Evolutionary conservation across 768 basidiomycete genomes (phyloP).

Genomic region (Pleurotus ostreatus): DNA sequence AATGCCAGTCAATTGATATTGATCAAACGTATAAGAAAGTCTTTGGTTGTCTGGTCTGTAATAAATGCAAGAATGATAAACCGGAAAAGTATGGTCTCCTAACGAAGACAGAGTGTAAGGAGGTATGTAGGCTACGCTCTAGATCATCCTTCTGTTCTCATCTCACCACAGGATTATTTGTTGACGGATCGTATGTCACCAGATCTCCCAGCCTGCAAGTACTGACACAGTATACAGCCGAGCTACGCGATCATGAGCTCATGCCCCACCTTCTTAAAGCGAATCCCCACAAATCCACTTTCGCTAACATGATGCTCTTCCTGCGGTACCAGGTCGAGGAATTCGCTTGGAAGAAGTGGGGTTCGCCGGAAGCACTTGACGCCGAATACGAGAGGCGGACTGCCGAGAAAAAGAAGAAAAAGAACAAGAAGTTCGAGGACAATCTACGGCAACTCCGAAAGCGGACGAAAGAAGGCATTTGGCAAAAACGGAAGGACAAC

Average conservation of each 20-base stretch:
- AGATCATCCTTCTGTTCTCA: conserved; percentile 4
- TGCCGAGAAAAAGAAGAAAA: conserved; percentile 82
- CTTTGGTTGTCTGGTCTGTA: conserved; percentile 85
- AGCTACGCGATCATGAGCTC: conserved; percentile 86
- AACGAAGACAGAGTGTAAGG: conserved; percentile 98
- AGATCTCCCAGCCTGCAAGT: not conserved
- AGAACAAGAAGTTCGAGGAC: conserved; percentile 94
- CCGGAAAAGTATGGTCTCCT: conserved; percentile 93
- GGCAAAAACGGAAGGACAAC: conserved; percentile 82
- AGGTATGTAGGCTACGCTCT: conserved; percentile 43
- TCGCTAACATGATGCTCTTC: conserved; percentile 99
- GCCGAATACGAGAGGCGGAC: conserved; percentile 78
- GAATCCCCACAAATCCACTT: conserved; percentile 93
- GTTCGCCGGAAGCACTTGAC: conserved; percentile 86
- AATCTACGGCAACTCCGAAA: conserved; percentile 79
- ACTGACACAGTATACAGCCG: conserved; percentile 48
- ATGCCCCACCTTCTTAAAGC: conserved; percentile 92
- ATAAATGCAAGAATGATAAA: conserved; percentile 81
- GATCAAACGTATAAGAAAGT: conserved; percentile 79
- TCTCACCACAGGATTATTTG: conserved; percentile 72
- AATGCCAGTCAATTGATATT: conserved; percentile 87
- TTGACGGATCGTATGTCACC: conserved; percentile 77
- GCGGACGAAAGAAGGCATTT: conserved; percentile 84
- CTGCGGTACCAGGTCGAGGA: conserved; percentile 91
- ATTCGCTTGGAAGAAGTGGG: conserved; percentile 99